A percentile compares a stretch with the other conserved stretches of the same genome.
Evolutionary conservation across 352 stramenopile genomes (phyloP).

Genomic region (Phytophthora hybrid): DNA sequence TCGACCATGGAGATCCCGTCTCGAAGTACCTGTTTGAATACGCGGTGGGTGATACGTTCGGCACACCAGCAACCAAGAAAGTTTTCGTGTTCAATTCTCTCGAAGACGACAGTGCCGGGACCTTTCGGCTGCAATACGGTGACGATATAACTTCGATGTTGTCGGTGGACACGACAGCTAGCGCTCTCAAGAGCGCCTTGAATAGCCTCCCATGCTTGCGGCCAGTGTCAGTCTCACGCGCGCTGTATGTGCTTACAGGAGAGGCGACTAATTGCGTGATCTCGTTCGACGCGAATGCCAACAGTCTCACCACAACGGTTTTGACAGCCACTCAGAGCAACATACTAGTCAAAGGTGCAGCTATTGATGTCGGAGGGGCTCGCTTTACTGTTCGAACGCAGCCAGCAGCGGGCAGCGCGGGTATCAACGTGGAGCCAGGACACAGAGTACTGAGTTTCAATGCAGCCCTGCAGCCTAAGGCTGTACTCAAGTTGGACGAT

Average conservation of each 20-base stretch:
- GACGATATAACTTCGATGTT: slow-evolving; percentile 57
- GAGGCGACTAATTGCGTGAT: slow-evolving; percentile 44
- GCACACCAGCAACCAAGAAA: slow-evolving; percentile 53
- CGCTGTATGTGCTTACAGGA: slow-evolving; percentile 58
- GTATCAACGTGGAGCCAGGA: slow-evolving; percentile 55
- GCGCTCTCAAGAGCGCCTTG: slow-evolving; percentile 42
- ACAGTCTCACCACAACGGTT: slow-evolving; percentile 51
- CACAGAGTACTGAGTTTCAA: slow-evolving; percentile 45
- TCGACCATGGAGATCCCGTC: slow-evolving; percentile 44
- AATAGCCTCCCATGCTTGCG: slow-evolving; percentile 57
- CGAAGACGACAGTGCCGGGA: slow-evolving; percentile 67
- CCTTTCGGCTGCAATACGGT: slow-evolving; percentile 76
- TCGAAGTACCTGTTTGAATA: slow-evolving; percentile 73
- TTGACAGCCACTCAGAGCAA: slow-evolving; percentile 46
- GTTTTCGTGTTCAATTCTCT: slow-evolving; percentile 53
- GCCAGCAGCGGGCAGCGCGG: slow-evolving; percentile 42
- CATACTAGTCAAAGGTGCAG: slow-evolving; percentile 47
- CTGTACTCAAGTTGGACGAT: slow-evolving; percentile 53
- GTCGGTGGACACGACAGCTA: slow-evolving; percentile 57
- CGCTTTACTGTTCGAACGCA: slow-evolving; percentile 56
- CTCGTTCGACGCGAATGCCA: slow-evolving; percentile 43
- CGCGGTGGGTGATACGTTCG: slow-evolving; percentile 58
- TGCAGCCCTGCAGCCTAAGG: background rate
- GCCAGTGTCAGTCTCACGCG: slow-evolving; percentile 56
- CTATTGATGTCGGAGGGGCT: slow-evolving; percentile 43